These are phyloP conservation scores for Epipyxis sp. DNA, from an alignment of 108 stramenopile species.

Conservation along the genomic window DNA sequence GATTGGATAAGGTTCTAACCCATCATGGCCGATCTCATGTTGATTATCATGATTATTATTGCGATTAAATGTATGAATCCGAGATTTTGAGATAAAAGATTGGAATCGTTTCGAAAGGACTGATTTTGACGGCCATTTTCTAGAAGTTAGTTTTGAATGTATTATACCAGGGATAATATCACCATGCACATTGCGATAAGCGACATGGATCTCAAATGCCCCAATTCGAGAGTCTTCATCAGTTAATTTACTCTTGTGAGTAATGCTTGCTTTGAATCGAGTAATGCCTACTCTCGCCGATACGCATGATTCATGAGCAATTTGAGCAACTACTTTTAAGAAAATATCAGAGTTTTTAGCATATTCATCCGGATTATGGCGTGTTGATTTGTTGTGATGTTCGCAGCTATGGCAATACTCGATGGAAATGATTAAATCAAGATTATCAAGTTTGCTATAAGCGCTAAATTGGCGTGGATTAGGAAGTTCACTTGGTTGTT, in stretches of 20 bases:
- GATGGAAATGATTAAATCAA: slow-evolving; percentile 9
- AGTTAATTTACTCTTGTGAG: not conserved
- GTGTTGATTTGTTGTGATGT: not conserved
- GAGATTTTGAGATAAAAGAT: not conserved
- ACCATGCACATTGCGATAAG: not conserved
- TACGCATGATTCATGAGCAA: not conserved
- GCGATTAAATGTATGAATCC: no score
- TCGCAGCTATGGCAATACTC: slow-evolving; percentile 29
- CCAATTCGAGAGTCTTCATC: not conserved
- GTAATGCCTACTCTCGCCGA: slow-evolving; percentile 11
- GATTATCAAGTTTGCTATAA: not conserved
- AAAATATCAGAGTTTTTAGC: not conserved
- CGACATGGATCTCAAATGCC: slow-evolving; percentile 24
- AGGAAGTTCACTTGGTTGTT: not conserved
- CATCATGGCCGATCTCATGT: no score
- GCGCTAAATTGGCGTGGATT: not conserved
- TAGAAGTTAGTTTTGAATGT: slow-evolving; percentile 17
- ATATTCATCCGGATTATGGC: slow-evolving; percentile 23
- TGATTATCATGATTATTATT: no score
- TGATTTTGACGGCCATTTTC: slow-evolving; percentile 21
- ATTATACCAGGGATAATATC: not conserved
- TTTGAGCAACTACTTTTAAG: not conserved
- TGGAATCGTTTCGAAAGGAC: slow-evolving; percentile 22
- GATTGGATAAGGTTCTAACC: not conserved
- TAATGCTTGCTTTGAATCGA: slow-evolving; percentile 7